Percentiles rank a stretch among this genome's conserved stretches.
These are phyloP conservation scores for Saxophila tyrrhenica DNA, from an alignment of 495 filamentous ascomycete genomes.

Conservation along the genomic window DNA sequence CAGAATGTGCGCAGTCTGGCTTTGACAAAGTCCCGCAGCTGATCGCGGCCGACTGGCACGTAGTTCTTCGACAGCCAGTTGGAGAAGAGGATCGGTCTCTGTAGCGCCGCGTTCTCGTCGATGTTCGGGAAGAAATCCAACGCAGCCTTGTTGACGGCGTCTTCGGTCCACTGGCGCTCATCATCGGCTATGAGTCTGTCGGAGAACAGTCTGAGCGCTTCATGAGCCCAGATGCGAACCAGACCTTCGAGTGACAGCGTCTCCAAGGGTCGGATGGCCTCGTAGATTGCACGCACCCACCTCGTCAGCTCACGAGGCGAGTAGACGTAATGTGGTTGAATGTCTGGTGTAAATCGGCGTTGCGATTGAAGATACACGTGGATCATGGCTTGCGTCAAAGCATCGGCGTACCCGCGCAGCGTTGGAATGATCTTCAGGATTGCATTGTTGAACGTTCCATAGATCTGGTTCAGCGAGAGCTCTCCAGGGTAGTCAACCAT, in stretches of 20 bases:
- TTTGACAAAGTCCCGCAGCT: slow-evolving; percentile 92
- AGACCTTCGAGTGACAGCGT: slow-evolving; percentile 78
- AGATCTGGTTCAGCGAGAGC: slow-evolving; percentile 86
- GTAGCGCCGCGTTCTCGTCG: slow-evolving; percentile 76
- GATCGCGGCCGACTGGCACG: slow-evolving; percentile 87
- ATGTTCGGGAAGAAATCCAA: slow-evolving; percentile 88
- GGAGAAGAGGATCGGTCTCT: slow-evolving; percentile 89
- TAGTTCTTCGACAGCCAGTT: slow-evolving; percentile 99
- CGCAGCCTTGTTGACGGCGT: slow-evolving; percentile 71
- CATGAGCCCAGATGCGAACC: slow-evolving; percentile 95
- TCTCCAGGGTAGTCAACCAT: slow-evolving; percentile 99
- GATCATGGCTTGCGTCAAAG: slow-evolving; percentile 96
- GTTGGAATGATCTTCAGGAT: slow-evolving; percentile 93
- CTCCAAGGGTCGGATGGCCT: slow-evolving; percentile 88
- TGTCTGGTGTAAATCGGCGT: slow-evolving; percentile 81
- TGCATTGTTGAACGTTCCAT: slow-evolving; percentile 95
- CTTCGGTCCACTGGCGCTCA: slow-evolving; percentile 89
- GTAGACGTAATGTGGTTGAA: slow-evolving; percentile 98
- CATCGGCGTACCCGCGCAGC: slow-evolving; percentile 85
- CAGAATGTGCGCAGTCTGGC: slow-evolving; percentile 96
- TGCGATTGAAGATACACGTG: slow-evolving; percentile 93
- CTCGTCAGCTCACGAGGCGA: slow-evolving; percentile 94
- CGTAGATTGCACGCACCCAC: slow-evolving; percentile 95
- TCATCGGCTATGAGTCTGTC: slow-evolving; percentile 90
- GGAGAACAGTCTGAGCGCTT: slow-evolving; percentile 90